These are phyloP conservation scores for Ustilago loliicola DNA, from an alignment of 1,284 basidiomycete genomes.

Conservation along the genomic window DNA sequence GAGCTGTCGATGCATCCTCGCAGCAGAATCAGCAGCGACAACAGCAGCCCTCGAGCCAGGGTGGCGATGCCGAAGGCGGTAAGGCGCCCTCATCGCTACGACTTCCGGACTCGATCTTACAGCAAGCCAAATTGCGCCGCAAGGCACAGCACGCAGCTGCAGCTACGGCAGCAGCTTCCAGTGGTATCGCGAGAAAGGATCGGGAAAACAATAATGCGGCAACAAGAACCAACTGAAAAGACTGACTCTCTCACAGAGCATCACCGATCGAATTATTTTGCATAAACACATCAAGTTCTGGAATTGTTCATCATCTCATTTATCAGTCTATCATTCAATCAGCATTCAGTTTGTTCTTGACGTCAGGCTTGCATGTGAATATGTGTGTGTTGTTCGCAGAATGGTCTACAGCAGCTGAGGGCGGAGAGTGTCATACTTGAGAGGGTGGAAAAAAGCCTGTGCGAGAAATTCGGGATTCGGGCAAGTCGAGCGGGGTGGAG, in stretches of 20 bases:
- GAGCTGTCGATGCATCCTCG: constrained; percentile 17
- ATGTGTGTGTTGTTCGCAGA: neutral
- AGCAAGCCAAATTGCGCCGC: constrained; percentile 22
- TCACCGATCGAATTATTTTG: neutral
- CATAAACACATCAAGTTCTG: constrained; percentile 1
- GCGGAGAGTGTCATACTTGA: neutral
- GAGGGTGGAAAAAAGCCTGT: neutral
- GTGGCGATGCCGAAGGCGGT: neutral
- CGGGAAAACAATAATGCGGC: constrained; percentile 18
- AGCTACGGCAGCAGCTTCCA: constrained; percentile 27
- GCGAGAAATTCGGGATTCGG: constrained; percentile 1
- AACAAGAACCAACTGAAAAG: neutral
- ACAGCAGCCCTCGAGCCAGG: neutral
- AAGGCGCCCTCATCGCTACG: constrained; percentile 16
- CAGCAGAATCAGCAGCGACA: constrained; percentile 12
- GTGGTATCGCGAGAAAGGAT: constrained; percentile 44
- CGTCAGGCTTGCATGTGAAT: neutral
- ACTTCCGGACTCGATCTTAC: constrained; percentile 29
- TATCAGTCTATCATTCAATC: constrained; percentile 1
- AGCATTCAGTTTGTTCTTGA: constrained; percentile 4
- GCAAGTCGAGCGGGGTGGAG: neutral
- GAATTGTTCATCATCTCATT: neutral
- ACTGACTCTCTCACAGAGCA: constrained; percentile 1
- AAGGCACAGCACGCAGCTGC: constrained; percentile 31
- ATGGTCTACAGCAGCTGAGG: neutral